These are phyloP conservation scores for Pestalotiopsis sp. DNA, from an alignment of 2,329 filamentous ascomycete species.

Conservation along the genomic window DNA sequence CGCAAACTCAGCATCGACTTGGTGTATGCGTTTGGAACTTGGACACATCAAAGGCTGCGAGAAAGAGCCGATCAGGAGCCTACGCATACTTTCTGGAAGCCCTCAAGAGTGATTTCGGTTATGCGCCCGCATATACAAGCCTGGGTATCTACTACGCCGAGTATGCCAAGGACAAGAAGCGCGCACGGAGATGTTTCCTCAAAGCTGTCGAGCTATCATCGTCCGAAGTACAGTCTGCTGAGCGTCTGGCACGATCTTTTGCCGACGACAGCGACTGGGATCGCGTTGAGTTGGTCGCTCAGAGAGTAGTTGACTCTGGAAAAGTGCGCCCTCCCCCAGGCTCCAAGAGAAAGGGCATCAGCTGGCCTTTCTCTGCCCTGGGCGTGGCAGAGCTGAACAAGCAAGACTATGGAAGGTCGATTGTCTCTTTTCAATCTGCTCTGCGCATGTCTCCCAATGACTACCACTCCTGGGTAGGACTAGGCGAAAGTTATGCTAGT, in stretches of 20 bases:
- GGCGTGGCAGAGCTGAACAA: conserved; percentile 95
- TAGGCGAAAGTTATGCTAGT: conserved; percentile 97
- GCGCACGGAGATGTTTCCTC: conserved; percentile 91
- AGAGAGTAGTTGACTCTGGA: conserved; percentile 91
- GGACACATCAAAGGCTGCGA: conserved; percentile 71
- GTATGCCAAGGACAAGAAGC: conserved; percentile 82
- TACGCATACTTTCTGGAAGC: conserved; percentile 84
- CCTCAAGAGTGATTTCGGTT: conserved; percentile 84
- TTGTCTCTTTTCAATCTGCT: conserved; percentile 89
- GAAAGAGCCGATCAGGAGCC: conserved; percentile 79
- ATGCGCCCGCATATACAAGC: conserved; percentile 87
- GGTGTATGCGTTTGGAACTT: conserved; percentile 87
- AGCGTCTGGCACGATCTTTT: conserved; percentile 82
- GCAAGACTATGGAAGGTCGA: conserved; percentile 85
- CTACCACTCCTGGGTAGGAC: conserved; percentile 93
- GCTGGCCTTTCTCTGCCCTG: conserved; percentile 93
- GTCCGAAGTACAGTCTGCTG: conserved; percentile 83
- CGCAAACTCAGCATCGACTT: conserved; percentile 84
- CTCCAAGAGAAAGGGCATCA: conserved; percentile 89
- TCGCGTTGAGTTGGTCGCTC: conserved; percentile 88
- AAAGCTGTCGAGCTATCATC: conserved; percentile 93
- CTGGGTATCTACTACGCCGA: conserved; percentile 90
- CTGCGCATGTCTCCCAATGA: conserved; percentile 81
- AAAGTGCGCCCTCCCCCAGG: conserved; percentile 88
- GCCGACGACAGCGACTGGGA: conserved; percentile 95